A percentile compares a stretch with the other conserved stretches of the same genome.
phyloP scores from a whole-genome alignment of 2,329 filamentous ascomycete species.

The Leptosphaerulina australis region DNA sequence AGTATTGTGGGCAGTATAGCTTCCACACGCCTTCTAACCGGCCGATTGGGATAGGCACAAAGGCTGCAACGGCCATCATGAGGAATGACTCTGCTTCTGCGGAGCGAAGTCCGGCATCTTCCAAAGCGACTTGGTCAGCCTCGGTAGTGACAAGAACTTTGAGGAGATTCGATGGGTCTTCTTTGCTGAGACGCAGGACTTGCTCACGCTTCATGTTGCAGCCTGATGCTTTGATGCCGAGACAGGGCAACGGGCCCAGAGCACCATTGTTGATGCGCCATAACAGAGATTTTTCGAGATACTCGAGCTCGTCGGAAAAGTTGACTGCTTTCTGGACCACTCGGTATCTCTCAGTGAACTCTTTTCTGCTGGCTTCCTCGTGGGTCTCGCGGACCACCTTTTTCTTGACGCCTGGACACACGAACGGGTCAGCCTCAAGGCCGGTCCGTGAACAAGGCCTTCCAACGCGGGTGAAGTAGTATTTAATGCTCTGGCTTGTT shows the following conservation, averaged over 20 bases:
- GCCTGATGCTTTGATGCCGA: conserved; percentile 34
- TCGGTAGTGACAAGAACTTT: conserved; percentile 6
- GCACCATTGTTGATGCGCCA: conserved; percentile 19
- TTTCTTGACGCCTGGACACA: conserved; percentile 7
- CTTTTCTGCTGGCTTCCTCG: conserved; percentile 20
- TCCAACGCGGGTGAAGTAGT: conserved; percentile 27
- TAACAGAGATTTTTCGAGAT: conserved; percentile 20
- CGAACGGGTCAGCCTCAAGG: conserved; percentile 23
- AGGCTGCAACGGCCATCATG: conserved; percentile 21
- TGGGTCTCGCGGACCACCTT: conserved; percentile 23
- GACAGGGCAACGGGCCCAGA: conserved; percentile 26
- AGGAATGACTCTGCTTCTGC: conserved; percentile 27
- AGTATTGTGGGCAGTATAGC: conserved; percentile 39
- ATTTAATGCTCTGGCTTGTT: conserved; percentile 30
- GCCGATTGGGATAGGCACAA: conserved; percentile 37
- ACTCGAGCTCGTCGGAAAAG: conserved; percentile 34
- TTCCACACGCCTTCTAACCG: conserved; percentile 31
- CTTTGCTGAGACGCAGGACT: conserved; percentile 23
- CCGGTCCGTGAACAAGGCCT: conserved; percentile 30
- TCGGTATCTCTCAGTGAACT: conserved; percentile 27
- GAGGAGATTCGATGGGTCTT: conserved; percentile 12
- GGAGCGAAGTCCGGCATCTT: conserved; percentile 6
- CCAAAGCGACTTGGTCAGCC: conserved; percentile 5
- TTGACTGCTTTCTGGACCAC: conserved; percentile 29
- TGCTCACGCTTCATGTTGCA: conserved; percentile 37